phyloP scores from a whole-genome alignment of 2,329 filamentous ascomycete species.

The Penicillium sp. region DNA sequence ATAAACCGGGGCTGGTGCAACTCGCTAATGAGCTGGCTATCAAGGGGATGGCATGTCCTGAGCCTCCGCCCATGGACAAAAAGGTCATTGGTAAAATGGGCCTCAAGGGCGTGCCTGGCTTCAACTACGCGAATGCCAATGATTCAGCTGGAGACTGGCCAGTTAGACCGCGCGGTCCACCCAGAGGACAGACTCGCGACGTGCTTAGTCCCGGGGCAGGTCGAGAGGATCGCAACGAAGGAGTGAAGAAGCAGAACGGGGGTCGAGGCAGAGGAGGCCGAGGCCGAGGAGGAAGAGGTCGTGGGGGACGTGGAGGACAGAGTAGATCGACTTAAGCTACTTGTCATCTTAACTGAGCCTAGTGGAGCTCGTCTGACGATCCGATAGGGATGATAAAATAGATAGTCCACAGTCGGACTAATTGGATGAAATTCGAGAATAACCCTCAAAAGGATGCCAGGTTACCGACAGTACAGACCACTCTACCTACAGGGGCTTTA shows the following conservation, averaged over 20 bases:
- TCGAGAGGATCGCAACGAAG: constrained; percentile 10
- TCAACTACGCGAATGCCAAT: constrained; percentile 29
- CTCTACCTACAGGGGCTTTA: too few species aligned
- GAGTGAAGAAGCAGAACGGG: constrained; percentile 19
- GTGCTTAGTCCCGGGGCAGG: constrained; percentile 25
- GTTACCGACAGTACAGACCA: too few species aligned
- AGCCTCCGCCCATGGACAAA: constrained; percentile 39
- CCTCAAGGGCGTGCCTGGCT: constrained; percentile 37
- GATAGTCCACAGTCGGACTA: too few species aligned
- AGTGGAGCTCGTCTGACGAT: too few species aligned
- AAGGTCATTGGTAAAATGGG: constrained; percentile 42
- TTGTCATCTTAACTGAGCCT: too few species aligned
- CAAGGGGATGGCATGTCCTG: constrained; percentile 38
- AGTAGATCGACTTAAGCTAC: too few species aligned
- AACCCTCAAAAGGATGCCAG: too few species aligned
- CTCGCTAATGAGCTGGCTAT: constrained; percentile 40
- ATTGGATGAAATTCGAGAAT: too few species aligned
- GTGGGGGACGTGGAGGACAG: constrained; percentile 13
- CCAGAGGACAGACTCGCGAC: constrained; percentile 20
- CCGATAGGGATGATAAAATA: too few species aligned
- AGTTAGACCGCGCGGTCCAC: constrained; percentile 14
- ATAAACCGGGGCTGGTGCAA: constrained; percentile 34
- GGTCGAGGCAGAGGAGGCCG: constrained; percentile 17
- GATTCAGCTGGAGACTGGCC: constrained; percentile 10
- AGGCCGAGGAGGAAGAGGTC: constrained; percentile 6